Evolutionary conservation across 139 green algal genomes (phyloP).

Genomic region (Astrephomene gubernaculifera): DNA sequence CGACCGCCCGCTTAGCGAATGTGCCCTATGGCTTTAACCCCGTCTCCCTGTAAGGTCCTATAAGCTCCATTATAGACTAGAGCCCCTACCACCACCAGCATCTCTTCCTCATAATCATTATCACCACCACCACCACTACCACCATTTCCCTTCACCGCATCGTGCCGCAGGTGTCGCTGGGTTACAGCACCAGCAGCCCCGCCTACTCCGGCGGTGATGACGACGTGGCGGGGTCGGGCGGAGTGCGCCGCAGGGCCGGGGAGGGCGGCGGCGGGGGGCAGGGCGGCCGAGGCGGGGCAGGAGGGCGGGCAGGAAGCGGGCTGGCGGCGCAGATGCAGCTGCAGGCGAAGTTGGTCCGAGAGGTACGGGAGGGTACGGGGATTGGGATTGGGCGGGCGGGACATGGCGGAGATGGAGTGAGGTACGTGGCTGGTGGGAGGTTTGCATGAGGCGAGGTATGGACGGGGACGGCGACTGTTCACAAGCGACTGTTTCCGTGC

Average conservation of each 20-base stretch:
- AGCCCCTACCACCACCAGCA: too few species aligned
- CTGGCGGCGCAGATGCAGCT: conserved; percentile 33
- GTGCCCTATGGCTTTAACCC: too few species aligned
- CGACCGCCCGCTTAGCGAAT: too few species aligned
- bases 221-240: conserved; percentile 12
- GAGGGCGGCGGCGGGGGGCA: not conserved
- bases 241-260: not conserved
- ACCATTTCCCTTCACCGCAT: not conserved
- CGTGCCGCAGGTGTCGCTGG: conserved; percentile 35
- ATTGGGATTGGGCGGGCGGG: not conserved
- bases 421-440: too few species aligned
- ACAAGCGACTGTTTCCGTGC: too few species aligned
- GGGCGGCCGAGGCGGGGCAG: not conserved
- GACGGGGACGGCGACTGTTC: too few species aligned
- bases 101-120: too few species aligned
- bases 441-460: too few species aligned
- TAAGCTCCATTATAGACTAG: too few species aligned
- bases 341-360: conserved; percentile 31
- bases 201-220: conserved; percentile 55
- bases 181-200: conserved; percentile 45
- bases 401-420: too few species aligned
- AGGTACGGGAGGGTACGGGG: conserved; percentile 29
- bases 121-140: too few species aligned
- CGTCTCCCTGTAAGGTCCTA: too few species aligned
- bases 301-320: not conserved